phyloP scores from a whole-genome alignment of 2,329 filamentous ascomycete genomes.

The Alternaria sp. region DNA sequence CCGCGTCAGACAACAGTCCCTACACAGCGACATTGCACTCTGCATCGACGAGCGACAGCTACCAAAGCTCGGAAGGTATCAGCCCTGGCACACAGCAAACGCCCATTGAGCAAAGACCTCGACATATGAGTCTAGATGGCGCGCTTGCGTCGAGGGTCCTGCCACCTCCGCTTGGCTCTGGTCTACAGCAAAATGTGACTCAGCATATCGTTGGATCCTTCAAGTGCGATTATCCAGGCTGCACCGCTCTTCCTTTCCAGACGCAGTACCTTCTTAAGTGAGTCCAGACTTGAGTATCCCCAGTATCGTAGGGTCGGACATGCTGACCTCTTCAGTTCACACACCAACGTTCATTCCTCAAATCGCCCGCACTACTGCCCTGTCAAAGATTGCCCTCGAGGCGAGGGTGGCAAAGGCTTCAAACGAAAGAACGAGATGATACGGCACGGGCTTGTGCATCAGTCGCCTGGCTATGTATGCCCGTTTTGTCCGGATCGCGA shows the following conservation, averaged over 20 bases:
- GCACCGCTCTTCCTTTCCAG: conserved; percentile 75
- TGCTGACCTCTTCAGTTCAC: conserved; percentile 59
- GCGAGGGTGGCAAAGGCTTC: conserved; percentile 69
- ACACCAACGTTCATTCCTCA: conserved; percentile 72
- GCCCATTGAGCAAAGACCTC: conserved; percentile 33
- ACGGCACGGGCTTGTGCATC: conserved; percentile 84
- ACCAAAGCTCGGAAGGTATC: conserved; percentile 46
- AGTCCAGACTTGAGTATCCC: conserved; percentile 25
- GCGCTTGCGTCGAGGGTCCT: conserved; percentile 38
- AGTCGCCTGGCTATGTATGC: conserved; percentile 93
- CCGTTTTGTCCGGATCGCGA: conserved; percentile 94
- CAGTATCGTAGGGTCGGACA: neutral
- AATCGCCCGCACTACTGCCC: conserved; percentile 69
- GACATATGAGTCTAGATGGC: conserved; percentile 41
- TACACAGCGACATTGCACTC: conserved; percentile 42
- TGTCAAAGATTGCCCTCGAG: conserved; percentile 62
- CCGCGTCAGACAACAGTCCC: conserved; percentile 41
- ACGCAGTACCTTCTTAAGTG: conserved; percentile 78
- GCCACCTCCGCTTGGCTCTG: conserved; percentile 40
- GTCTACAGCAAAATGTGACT: conserved; percentile 34
- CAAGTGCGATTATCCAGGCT: conserved; percentile 67
- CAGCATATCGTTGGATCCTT: conserved; percentile 40
- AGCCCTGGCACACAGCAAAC: conserved; percentile 39
- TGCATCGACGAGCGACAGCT: conserved; percentile 41
- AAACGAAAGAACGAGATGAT: conserved; percentile 76